Base-by-base conservation (phyloP, 2,329 filamentous ascomycete genomes). In the Beauveria rudraprayagi region DNA sequence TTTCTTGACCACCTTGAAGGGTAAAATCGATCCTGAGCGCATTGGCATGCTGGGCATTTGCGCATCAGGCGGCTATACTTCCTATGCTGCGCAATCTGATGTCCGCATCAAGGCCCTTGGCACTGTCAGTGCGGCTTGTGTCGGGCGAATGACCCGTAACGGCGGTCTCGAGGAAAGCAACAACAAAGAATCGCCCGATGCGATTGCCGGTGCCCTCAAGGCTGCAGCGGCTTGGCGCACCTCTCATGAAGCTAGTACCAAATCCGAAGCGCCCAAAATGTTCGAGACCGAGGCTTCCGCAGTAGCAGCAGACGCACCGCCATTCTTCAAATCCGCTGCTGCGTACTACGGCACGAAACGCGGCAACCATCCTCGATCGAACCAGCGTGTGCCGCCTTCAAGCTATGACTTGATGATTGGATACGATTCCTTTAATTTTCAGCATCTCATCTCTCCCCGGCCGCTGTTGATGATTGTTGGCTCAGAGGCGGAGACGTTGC, bases 41-140 rank as follows among this genome's bases (percentile, higher is more conserved):
- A 76, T 77, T 41, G 73, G 68, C 7, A 68, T 69, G 1, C 64
- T 77, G 2, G 76, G 76, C 1, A 73, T 77, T 53, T 77, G 75
- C 60, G 72, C 70, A 1, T 67, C 68, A 1, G 75, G 76, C 17
- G 72, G 71, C 11, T 77, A 76, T 58, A 70, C 66, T 0, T 62
- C 68, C 7, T 70, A 68, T 56, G 72, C 74, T 1, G 70, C 75
- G 17, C 68, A 73, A 54, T 68, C 70, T 5, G 71, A 77, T 54
- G 46, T 60, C 8, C 73, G 75, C 8, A 72, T 77, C 63, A 72
- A 71, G 61, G 74, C 73, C 8, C 64, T 72, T 16, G 75, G 72
- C 5, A 72, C 70, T 3, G 58, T 70, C 0, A 67, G 64, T 22
- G 67, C 66, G 1, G 70, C 69, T 1, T 70, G 68, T 62, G 64